These are phyloP conservation scores for Eremothecium cymbalariae DNA, from an alignment of 1,139 yeast species.

Conservation along the genomic window DNA sequence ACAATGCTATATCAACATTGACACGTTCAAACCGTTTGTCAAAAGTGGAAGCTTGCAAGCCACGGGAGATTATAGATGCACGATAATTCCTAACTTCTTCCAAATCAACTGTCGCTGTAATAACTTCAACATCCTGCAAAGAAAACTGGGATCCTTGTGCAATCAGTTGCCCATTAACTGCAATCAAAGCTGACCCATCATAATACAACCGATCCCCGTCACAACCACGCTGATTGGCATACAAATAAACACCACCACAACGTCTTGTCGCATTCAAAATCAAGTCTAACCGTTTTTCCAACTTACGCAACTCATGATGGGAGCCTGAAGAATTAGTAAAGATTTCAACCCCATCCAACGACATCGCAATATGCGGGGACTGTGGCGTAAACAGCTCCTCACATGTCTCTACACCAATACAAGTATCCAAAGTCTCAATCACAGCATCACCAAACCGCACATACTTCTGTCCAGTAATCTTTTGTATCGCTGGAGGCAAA, in stretches of 20 bases:
- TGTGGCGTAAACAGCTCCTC: slow-evolving; percentile 96
- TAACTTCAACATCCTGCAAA: slow-evolving; percentile 82
- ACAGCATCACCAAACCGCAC: slow-evolving; percentile 90
- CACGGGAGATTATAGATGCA: slow-evolving; percentile 62
- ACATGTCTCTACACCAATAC: slow-evolving; percentile 92
- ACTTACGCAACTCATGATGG: slow-evolving; percentile 88
- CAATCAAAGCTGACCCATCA: slow-evolving; percentile 94
- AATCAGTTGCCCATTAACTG: slow-evolving; percentile 80
- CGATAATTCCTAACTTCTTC: slow-evolving; percentile 86
- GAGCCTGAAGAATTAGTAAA: slow-evolving; percentile 93
- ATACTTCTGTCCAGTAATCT: slow-evolving; percentile 51
- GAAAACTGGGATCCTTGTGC: slow-evolving; percentile 94
- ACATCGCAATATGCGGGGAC: slow-evolving; percentile 86
- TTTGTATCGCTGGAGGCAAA: slow-evolving; percentile 61
- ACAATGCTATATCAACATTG: slow-evolving; percentile 51
- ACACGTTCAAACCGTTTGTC: slow-evolving; percentile 52
- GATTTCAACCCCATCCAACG: slow-evolving; percentile 93
- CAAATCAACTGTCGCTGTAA: slow-evolving; percentile 86
- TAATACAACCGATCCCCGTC: slow-evolving; percentile 96
- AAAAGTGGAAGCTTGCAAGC: slow-evolving; percentile 55
- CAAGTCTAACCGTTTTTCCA: slow-evolving; percentile 73
- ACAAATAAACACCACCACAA: slow-evolving; percentile 92
- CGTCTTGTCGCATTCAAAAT: slow-evolving; percentile 89
- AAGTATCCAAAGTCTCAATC: slow-evolving; percentile 72
- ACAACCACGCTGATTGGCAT: slow-evolving; percentile 94